Evolutionary conservation across 768 basidiomycete species (phyloP), one percentile per base, ranked within the genome.

Genomic region (Hericium alpestre): DNA sequence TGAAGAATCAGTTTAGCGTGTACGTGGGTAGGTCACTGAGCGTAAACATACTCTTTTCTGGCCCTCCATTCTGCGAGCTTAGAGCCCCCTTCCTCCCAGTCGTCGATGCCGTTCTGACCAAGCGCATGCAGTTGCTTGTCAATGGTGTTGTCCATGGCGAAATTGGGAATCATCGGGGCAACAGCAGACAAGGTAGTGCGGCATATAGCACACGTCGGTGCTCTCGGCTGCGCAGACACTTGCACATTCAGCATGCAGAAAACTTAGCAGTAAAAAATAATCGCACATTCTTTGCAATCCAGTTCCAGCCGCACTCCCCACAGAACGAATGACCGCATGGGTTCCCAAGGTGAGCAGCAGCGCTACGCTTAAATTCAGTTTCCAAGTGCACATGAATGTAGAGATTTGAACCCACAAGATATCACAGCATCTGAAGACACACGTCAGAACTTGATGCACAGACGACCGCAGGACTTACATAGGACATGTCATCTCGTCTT

Each of bases 291-390:
- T 76, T 73, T 41, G 64, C 63, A 54, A 80, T 70, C 86, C 86
- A 89, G 56, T 73, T 67, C 69, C 77, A 74, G 11, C 79, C 79
- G 64, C 87, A 90, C 43, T 79, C 75, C 8, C 83, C 87, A 57
- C 87, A 90, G 58, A 78, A 79, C 23, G 79, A 82, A 64, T 90
- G 87, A 12, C 87, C 87, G 62, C 87, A 90, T 2, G 87, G 84
- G 64, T 82, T 86, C 22, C 79, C 75, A 25, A 81, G 59, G 65
- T 88, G 81, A 3, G 84, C 73, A 37, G 76, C 78, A 38, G 79
- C 83, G 55, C 87, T 87, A 58, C 13, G 56, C 23, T 18, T 39
- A 8, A 46, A 54, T 53, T 60, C n/a, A 57, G 41, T 51, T 27
- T 16, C 18, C 25, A n/a, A 23, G 46, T 38, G 23, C 11, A 32